Evolutionary conservation across 1,284 basidiomycete genomes (phyloP), one percentile per base, ranked within the genome.

Genomic region (Sporisorium graminicola): DNA sequence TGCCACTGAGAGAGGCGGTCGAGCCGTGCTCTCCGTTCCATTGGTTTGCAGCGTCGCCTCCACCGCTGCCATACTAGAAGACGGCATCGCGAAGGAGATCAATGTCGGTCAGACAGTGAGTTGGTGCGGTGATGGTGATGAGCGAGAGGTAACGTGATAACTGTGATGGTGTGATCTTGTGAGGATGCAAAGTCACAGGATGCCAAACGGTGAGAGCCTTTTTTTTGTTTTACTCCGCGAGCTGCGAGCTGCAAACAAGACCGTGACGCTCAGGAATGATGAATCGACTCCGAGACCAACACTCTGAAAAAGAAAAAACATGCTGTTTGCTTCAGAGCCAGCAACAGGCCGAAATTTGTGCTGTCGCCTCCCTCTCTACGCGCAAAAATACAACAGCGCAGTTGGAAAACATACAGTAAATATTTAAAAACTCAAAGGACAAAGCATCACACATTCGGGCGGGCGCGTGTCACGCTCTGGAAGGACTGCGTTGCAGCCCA

Each of bases 41-140:
- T 64, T 62, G 43, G 65, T 46, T 20, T 52, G 68, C 40, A 75
- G 60, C 16, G 73, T 75, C 5, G 73, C 73, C 63, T 75, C 73
- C 60, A 69, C 73, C 44, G 73, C 73, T 59, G 59, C 65, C 64
- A 75, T 59, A 46, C 73, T 75, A 24, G 73, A 75, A 9, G 73
- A 75, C 47, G 73, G 73, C 73, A 75, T 75, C 35, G 54, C 31
- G 58, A 40, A n/a, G 54, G n/a, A 44, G 40, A 20, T 43, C n/a
- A 22, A 26, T 33, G 16, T 24, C 22, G 10, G 37, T 35, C 5
- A 27, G 43, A 44, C 43, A 43, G 31, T 47, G 10, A 29, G 14
- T 13, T 13, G n/a, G 6, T 43, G n/a, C n/a, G 4, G 8, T 43
- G 40, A 20, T 43, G 40, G 18, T 8, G 37, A n/a, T 40, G 18